Conservation (phyloP, 257 asterid species). For the Haberlea rhodopensis region DNA sequence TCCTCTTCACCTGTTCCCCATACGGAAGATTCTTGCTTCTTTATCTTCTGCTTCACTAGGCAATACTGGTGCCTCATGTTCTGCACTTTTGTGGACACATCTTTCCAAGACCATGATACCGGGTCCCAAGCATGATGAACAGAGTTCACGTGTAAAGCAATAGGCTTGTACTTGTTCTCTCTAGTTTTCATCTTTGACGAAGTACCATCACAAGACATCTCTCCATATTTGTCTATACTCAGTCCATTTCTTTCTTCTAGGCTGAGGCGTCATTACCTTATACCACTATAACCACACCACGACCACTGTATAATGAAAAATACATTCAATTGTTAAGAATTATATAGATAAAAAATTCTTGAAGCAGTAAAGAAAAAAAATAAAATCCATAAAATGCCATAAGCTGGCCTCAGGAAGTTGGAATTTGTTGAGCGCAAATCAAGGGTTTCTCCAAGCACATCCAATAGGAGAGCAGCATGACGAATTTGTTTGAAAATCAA, state of each 20-base stretch:
- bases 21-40: conserved; percentile 54
- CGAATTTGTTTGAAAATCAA: background rate
- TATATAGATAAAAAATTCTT: conserved; percentile 2
- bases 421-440: background rate
- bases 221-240: conserved; percentile 90
- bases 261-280: conserved; percentile 73
- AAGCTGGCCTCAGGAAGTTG: background rate
- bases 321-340: conserved; percentile 23
- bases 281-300: conserved; percentile 23
- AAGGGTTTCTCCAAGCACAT: background rate
- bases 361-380: conserved; percentile 1
- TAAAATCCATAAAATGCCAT: background rate
- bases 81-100: conserved; percentile 91
- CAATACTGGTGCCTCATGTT: conserved; percentile 98
- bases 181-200: conserved; percentile 86
- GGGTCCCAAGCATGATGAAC: conserved; percentile 71
- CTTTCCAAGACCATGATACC: conserved; percentile 84
- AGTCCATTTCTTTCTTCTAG: conserved; percentile 96
- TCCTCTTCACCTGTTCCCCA: conserved; percentile 60
- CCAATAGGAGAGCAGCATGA: background rate
- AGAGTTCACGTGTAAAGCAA: conserved; percentile 77
- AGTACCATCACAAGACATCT: conserved; percentile 72
- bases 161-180: conserved; percentile 85
- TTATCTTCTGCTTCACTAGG: conserved; percentile 93
- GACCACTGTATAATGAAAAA: conserved; percentile 24